Base-by-base conservation (phyloP, 2,329 filamentous ascomycete genomes). In the Penicillium glabrum region DNA sequence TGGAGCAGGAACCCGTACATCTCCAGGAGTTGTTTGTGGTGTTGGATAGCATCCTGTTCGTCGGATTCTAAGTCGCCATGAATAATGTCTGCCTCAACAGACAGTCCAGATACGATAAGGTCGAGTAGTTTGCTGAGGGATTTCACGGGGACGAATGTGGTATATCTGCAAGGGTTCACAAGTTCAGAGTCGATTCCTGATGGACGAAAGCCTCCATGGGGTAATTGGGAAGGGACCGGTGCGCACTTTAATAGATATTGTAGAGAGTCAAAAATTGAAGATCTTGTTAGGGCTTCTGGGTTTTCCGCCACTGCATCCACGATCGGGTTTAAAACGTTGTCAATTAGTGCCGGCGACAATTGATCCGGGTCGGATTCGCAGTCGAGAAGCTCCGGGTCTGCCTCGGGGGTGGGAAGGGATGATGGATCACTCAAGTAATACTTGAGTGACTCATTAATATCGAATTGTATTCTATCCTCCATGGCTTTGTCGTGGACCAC, bases 181-280 rank as follows among this genome's bases (percentile, higher is more conserved):
- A 84, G 78, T 79, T 88, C 80, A 89, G 84, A 83, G 80, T 83
- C 75, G 78, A 79, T 77, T 73, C 80, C 78, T 70, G 63, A 60
- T 61, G 67, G 63, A 60, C 73, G 67, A 69, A 63, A 62, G 54
- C 55, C 66, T 65, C 67, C 63, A 50, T 55, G 46, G 61, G 67
- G 62, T 51, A 67, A 59, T 57, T 63, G 65, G 63, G 69, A 71
- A 77, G 79, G 82, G 72, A 79, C 81, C 60, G 85, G 83, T 70
- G 85, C 91, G 82, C 86, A 98, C 93, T 99, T 99, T 79, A 99
- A 83, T 58, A 99, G 81, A 72, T 96, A 96, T 75, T 97, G 93
- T 67, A 99, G 77, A 60, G 93, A 96, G 79, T 99, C 93, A 79
- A 98, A 93, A 63, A 88, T 84, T 51, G 86, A 84, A 68, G 87